phyloP scores from a whole-genome alignment of 1,284 basidiomycete species.

The Pisolithus thermaeus region DNA sequence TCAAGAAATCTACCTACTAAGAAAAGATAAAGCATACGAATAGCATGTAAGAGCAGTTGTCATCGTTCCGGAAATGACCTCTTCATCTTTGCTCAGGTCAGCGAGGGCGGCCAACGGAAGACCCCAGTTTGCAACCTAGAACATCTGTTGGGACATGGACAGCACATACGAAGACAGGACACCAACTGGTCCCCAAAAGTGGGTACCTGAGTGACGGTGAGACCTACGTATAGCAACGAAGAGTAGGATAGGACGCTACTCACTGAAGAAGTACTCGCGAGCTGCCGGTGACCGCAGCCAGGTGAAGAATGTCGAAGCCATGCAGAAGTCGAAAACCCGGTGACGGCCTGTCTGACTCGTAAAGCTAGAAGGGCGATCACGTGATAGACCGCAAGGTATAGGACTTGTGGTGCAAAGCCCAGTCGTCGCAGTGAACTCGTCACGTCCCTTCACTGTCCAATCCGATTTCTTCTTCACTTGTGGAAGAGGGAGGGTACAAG shows the following conservation, averaged over 20 bases:
- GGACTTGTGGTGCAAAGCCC: too few relatives aligned
- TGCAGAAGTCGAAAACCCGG: slow-evolving; percentile 28
- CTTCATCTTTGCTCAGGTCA: slow-evolving; percentile 89
- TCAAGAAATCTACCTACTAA: slow-evolving; percentile 1
- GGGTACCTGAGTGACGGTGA: slow-evolving; percentile 59
- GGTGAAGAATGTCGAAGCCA: slow-evolving; percentile 77
- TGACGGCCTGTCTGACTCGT: neutral
- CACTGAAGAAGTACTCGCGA: slow-evolving; percentile 91
- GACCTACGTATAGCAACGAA: slow-evolving; percentile 9
- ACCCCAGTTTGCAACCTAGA: slow-evolving; percentile 93
- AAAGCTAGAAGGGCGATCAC: neutral
- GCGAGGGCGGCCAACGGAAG: slow-evolving; percentile 87
- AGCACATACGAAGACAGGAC: slow-evolving; percentile 7
- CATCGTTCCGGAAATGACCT: slow-evolving; percentile 94
- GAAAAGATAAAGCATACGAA: slow-evolving; percentile 63
- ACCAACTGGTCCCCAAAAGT: slow-evolving; percentile 94
- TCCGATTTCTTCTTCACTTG: neutral
- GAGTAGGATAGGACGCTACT: slow-evolving; percentile 27
- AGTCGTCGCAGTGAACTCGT: neutral
- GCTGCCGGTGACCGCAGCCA: slow-evolving; percentile 89
- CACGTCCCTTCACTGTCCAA: neutral
- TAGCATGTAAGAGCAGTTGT: slow-evolving; percentile 84
- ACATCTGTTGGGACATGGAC: slow-evolving; percentile 14
- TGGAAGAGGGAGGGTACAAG: neutral
- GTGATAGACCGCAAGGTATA: neutral